Evolutionary conservation across 768 basidiomycete species (phyloP), one percentile per base, ranked within the genome.

Genomic region (Lentinula detonsa): DNA sequence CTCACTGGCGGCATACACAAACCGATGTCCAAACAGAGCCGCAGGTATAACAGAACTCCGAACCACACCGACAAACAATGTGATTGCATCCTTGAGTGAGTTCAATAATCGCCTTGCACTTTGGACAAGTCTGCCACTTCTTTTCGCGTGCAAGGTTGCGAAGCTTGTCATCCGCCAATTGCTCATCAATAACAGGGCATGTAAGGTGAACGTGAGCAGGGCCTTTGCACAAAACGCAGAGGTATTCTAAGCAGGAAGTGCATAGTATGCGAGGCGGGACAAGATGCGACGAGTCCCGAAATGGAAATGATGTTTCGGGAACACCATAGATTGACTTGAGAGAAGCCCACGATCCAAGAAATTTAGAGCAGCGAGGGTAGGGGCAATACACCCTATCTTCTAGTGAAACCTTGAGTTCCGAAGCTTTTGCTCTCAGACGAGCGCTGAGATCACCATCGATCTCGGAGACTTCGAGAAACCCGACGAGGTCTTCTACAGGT

Each of bases 121-220:
- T 65, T 1, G 76, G 74, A 62, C 76, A 77, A 0, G 71, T 72
- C 46, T 77, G 70, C 75, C 71, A 78, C 9, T 65, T 65, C 43
- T 69, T 60, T 34, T 69, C 61, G 11, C 62, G 63, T 6, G 75
- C 74, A 4, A 74, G 68, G 7, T 67, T 65, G 10, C 55, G 63
- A 1, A 74, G 9, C 37, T 60, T 11, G n/a, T n/a, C 35, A 33
- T 60, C 59, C 7, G 31, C 35, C 5, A 52, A 18, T 8, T 52
- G 49, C 15, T 60, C 59, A 23, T 60, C 50, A 6, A 43, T 37
- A 13, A 34, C 31, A 13, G 48, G 23, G 15, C 33, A 31, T 13
- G 34, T 37, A 6, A 37, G 49, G 15, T 6, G 11, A n/a, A 15
- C 31, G 40, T 60, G 59, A 39, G 59, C 59, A 51, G 10, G 37